Conservation (phyloP, 371 early-diverging fungal genomes). For the Capillidium heterosporum region DNA sequence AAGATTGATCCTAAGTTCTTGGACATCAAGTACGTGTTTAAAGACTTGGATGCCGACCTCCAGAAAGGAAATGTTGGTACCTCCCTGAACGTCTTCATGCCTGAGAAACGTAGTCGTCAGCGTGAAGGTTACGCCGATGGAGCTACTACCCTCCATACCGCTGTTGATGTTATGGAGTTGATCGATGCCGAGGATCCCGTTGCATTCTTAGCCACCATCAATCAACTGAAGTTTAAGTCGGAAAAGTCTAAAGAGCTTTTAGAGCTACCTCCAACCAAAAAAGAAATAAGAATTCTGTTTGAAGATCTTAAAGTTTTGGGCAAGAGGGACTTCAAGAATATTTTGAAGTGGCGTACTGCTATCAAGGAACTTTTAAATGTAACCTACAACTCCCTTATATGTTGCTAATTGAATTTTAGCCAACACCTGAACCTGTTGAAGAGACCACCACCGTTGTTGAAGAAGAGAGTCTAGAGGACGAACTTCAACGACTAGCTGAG, state of each 20-base stretch:
- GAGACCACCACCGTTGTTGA: slow-evolving; percentile 27
- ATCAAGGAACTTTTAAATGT: slow-evolving; percentile 39
- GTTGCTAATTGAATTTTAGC: slow-evolving; percentile 33
- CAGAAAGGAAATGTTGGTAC: slow-evolving; percentile 15
- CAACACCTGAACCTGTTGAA: slow-evolving; percentile 20
- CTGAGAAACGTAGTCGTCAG: slow-evolving; percentile 46
- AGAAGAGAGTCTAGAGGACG: slow-evolving; percentile 31
- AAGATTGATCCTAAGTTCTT: slow-evolving; percentile 89
- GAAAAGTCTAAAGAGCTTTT: slow-evolving; percentile 36
- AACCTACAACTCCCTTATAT: slow-evolving; percentile 7
- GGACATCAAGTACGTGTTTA: slow-evolving; percentile 90
- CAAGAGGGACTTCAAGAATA: slow-evolving; percentile 70
- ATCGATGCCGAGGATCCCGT: slow-evolving; percentile 60
- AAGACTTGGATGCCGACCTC: slow-evolving; percentile 52
- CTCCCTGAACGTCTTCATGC: slow-evolving; percentile 50
- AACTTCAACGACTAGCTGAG: slow-evolving; percentile 28
- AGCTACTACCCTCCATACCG: slow-evolving; percentile 65
- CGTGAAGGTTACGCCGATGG: slow-evolving; percentile 95
- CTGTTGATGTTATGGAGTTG: slow-evolving; percentile 53
- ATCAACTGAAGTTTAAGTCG: slow-evolving; percentile 49
- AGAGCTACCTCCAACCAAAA: slow-evolving; percentile 50
- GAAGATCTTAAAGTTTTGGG: slow-evolving; percentile 85
- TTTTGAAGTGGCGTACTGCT: slow-evolving; percentile 74
- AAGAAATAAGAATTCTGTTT: slow-evolving; percentile 56
- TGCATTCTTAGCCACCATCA: slow-evolving; percentile 47